Evolutionary conservation across 73 alveolate genomes (phyloP), one percentile per base, ranked within the genome.

Genomic region (Paramecium primaurelia): DNA sequence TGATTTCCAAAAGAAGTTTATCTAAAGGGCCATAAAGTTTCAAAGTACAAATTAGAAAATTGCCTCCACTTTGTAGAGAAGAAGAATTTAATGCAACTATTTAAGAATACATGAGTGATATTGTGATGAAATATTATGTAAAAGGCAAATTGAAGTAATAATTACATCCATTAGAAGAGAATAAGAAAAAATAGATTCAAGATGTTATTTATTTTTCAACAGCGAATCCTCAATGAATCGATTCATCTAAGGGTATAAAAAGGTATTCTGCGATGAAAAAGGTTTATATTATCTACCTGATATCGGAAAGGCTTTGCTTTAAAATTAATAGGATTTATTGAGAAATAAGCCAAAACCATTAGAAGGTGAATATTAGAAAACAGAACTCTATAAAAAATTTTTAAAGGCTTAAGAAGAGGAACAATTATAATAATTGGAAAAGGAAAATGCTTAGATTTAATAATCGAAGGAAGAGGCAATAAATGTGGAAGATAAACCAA

Each of bases 71-170:
- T 16, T 44, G 37, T 5, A 73, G 47, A 37, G 87, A 73, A 38
- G 58, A 34, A 36, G 87, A 73, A 38, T 73, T 73, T 37, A 37
- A 73, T 73, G 36, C 37, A 34, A 73, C 87, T 12, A 37, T 73
- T 6, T 16, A 37, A 34, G 87, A 73, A 44, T 73, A 16, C 10
- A 16, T 37, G 58, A 73, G 37, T 22, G 59, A 73, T 38, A 38
- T 73, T 0, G 60, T 22, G 47, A 14, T 37, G 32, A 73, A 73
- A 37, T 73, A 73, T 38, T 73, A 73, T 73, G 87, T 73, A 4
- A 37, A 73, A 37, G 87, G 87, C 40, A 73, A 73, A 73, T 73
- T 73, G 47, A 73, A 73, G 87, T 73, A 73, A 36, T 16, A 37
- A 34, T 32, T 16, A 10, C 5, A 22, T 11, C 47, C 34, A 37